phyloP scores from a whole-genome alignment of 768 basidiomycete species.

The Auricularia auricula-judae region DNA sequence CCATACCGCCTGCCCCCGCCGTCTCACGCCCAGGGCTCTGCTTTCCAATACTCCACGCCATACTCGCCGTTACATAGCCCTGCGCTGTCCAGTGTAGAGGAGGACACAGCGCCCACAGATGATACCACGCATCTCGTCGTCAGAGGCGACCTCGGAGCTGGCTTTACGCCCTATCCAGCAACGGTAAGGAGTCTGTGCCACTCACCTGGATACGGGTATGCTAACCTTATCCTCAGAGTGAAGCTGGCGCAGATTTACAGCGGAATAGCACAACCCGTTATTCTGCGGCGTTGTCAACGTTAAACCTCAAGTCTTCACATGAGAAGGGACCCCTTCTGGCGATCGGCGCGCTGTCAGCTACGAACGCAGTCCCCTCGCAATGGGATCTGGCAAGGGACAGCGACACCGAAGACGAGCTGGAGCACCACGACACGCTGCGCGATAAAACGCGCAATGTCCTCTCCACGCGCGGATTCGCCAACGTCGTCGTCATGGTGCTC shows the following conservation, averaged over 20 bases:
- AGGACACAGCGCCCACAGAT: neutral
- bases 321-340: neutral
- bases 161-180: neutral
- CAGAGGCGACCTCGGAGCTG: neutral
- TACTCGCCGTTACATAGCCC: neutral
- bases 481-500: constrained; percentile 61
- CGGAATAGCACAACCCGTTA: neutral
- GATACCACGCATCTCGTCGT: neutral
- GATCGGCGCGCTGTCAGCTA: neutral
- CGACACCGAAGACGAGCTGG: neutral
- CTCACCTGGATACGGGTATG: neutral
- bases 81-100: neutral
- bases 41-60: neutral
- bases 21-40: neutral
- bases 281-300: neutral
- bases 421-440: neutral
- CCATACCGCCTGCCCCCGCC: neutral
- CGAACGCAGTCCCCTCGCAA: neutral
- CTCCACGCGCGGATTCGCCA: constrained; percentile 63
- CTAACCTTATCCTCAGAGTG: neutral
- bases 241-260: neutral
- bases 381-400: neutral
- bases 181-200: neutral
- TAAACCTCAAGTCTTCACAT: neutral
- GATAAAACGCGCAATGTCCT: constrained; percentile 21